A percentile compares a stretch with the other conserved stretches of the same genome.
Evolutionary conservation across 371 early-diverging fungal species (phyloP).

Genomic region (Conidiobolus incongruus): DNA sequence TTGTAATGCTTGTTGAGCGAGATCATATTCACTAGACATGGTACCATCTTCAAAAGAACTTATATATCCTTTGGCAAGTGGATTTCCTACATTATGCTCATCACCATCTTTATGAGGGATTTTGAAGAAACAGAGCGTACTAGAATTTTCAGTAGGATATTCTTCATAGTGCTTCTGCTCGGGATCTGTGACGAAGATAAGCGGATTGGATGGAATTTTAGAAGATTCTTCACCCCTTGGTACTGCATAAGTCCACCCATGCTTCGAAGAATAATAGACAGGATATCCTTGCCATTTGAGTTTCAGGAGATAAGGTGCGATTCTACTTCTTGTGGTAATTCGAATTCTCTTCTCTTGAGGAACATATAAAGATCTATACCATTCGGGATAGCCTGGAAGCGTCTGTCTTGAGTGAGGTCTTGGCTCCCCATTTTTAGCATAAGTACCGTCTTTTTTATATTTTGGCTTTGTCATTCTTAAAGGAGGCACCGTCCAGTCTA

Average conservation of each 20-base stretch:
- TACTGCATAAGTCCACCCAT: slow-evolving; percentile 73
- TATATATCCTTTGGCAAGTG: slow-evolving; percentile 61
- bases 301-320: slow-evolving; percentile 59
- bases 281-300: slow-evolving; percentile 73
- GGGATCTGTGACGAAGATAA: slow-evolving; percentile 7
- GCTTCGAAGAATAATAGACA: slow-evolving; percentile 27
- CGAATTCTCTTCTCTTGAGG: slow-evolving; percentile 20
- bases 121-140: slow-evolving; percentile 19
- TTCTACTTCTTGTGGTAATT: slow-evolving; percentile 42
- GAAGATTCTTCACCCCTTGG: slow-evolving; percentile 12
- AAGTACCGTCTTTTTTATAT: slow-evolving; percentile 11
- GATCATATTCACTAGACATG: slow-evolving; percentile 37
- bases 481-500: slow-evolving; percentile 38
- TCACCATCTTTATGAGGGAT: slow-evolving; percentile 83
- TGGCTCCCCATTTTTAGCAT: slow-evolving; percentile 17
- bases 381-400: slow-evolving; percentile 55
- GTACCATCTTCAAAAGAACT: slow-evolving; percentile 52
- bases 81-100: slow-evolving; percentile 58
- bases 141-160: slow-evolving; percentile 14
- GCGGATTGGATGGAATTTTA: slow-evolving; percentile 5
- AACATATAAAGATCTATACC: slow-evolving; percentile 70
- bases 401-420: slow-evolving; percentile 9
- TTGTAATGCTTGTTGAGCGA: slow-evolving; percentile 59
- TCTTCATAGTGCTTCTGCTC: slow-evolving; percentile 13
- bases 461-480: slow-evolving; percentile 16